Base-by-base conservation (phyloP, 2,329 filamentous ascomycete genomes). In the Penicillium sp. region DNA sequence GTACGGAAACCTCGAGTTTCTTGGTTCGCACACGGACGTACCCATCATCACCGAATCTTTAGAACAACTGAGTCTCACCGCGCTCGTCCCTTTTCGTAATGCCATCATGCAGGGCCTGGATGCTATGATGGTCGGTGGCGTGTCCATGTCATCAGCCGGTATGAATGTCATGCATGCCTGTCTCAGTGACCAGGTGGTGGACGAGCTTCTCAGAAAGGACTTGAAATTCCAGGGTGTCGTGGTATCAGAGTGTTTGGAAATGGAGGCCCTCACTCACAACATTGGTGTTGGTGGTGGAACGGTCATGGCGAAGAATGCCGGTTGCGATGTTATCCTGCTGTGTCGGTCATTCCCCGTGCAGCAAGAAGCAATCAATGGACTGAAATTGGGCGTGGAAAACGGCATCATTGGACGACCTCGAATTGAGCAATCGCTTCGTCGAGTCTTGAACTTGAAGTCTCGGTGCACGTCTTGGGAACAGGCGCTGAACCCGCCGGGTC, bases 111-210 rank as follows among this genome's bases (percentile, higher is more conserved):
- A 92, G 53, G 93, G 94, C 0, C 80, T 98, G 15, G 94, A 97
- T 78, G 90, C 91, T 35, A 96, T 98, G 88, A 97, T 98, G 83
- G 91, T 98, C 9, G 94, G 94, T 30, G 94, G 94, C 17, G 96
- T 93, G 71, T 93, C 92, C 26, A 96, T 98, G 80, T 90, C 92
- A 6, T 97, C 94, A 59, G 88, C 91, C 40, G 93, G 92, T 19
- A 90, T 97, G 83, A 96, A 96, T 72, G 92, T 96, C 53, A 96
- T 96, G 85, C 94, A 98, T 76, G 94, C 94, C 33, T 98, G 92
- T 75, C 82, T 98, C 2, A 96, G 92, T 0, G 91, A 97, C 69
- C 92, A 97, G 76, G 92, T 98, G 1, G 93, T 98, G 3, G 91
- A 97, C 72, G 92, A 95, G 61, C 80, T 97, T 24, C 82, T 98